These are phyloP conservation scores for Pisolithus thermaeus DNA, from an alignment of 1,284 basidiomycete species.

Conservation along the genomic window DNA sequence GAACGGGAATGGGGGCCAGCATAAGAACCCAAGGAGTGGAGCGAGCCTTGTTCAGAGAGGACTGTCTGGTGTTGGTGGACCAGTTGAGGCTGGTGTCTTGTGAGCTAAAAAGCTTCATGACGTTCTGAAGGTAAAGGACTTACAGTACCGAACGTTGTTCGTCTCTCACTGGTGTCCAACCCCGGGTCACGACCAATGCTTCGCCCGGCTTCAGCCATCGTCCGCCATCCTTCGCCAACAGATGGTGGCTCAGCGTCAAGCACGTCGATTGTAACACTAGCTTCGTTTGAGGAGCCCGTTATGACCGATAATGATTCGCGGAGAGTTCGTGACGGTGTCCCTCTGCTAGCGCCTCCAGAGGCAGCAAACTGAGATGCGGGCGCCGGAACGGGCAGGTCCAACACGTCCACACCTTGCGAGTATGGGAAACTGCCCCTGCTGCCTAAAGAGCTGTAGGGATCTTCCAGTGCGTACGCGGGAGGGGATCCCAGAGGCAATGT, in stretches of 20 bases:
- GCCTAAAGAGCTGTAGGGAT: constrained; percentile 22
- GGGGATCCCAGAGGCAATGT: constrained; percentile 23
- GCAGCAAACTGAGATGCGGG: constrained; percentile 46
- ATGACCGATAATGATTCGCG: constrained; percentile 35
- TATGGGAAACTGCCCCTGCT: constrained; percentile 14
- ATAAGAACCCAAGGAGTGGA: constrained; percentile 55
- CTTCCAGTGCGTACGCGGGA: constrained; percentile 32
- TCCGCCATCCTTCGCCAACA: constrained; percentile 52
- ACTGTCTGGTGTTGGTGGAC: constrained; percentile 35
- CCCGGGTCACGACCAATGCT: constrained; percentile 16
- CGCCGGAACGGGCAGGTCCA: constrained; percentile 56
- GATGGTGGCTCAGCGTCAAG: constrained; percentile 59
- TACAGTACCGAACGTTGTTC: constrained; percentile 57
- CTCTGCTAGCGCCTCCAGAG: constrained; percentile 19
- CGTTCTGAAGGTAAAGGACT: constrained; percentile 26
- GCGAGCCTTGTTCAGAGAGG: constrained; percentile 53
- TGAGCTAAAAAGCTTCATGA: constrained; percentile 1
- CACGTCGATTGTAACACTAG: constrained; percentile 46
- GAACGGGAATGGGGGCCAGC: constrained; percentile 39
- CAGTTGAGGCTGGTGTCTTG: constrained; percentile 31
- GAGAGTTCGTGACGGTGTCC: constrained; percentile 34
- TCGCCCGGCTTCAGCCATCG: constrained; percentile 34
- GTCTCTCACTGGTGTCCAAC: constrained; percentile 29
- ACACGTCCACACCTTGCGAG: constrained; percentile 38
- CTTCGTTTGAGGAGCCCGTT: constrained; percentile 27